Percentiles rank a stretch among this genome's conserved stretches.
Conservation (phyloP, 352 stramenopile genomes). For the Peronospora farinosa region DNA sequence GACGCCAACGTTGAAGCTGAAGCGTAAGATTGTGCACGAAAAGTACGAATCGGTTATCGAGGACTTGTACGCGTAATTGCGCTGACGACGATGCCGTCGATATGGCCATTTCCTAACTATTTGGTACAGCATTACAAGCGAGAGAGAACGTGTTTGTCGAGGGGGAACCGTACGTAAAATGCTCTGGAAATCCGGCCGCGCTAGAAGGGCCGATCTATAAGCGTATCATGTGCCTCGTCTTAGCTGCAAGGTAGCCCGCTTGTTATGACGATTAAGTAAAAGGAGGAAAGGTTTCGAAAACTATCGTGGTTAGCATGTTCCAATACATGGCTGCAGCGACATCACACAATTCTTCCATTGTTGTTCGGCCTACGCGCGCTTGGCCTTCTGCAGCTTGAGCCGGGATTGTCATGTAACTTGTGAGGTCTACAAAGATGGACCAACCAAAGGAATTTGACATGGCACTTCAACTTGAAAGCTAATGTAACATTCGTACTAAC, state of each 20-base stretch:
- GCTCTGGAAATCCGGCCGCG: too few species aligned
- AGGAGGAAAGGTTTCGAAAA: too few species aligned
- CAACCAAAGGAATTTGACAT: too few species aligned
- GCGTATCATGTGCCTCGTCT: too few species aligned
- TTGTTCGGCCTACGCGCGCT: constrained; percentile 30
- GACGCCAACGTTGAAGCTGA: constrained; percentile 95
- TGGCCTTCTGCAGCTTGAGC: constrained; percentile 50
- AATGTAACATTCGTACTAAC: too few species aligned
- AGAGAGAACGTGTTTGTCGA: constrained; percentile 1
- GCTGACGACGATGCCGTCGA: constrained; percentile 3
- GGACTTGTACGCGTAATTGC: constrained; percentile 74
- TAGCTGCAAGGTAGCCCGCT: too few species aligned
- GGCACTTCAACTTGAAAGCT: too few species aligned
- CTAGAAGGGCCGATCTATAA: too few species aligned
- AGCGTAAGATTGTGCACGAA: constrained; percentile 88
- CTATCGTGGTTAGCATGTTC: too few species aligned
- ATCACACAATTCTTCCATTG: not conserved
- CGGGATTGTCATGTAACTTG: constrained; percentile 63
- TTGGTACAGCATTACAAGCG: not conserved
- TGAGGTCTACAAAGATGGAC: constrained; percentile 33
- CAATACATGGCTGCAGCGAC: not conserved
- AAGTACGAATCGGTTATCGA: constrained; percentile 90
- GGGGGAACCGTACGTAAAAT: not conserved
- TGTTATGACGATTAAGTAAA: too few species aligned
- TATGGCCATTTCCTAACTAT: constrained; percentile 10